These are phyloP conservation scores for Plasmodium knowlesi DNA, from an alignment of 169 alveolate genomes.

Conservation along the genomic window DNA sequence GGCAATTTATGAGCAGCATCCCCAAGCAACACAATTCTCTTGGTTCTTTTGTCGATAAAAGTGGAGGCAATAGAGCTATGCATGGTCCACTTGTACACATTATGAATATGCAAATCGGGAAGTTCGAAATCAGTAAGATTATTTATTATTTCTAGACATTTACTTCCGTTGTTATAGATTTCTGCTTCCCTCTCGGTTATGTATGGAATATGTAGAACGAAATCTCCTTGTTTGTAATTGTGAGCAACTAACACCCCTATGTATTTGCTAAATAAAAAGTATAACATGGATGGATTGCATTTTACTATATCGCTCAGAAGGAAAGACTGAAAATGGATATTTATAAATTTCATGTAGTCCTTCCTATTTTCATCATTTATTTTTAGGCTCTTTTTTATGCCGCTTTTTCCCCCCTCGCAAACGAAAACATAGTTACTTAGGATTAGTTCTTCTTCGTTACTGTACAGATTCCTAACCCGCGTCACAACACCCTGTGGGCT, in stretches of 20 bases:
- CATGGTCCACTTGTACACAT: slow-evolving; percentile 85
- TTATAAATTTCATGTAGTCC: slow-evolving; percentile 86
- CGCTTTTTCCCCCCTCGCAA: slow-evolving; percentile 82
- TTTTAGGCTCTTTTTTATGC: slow-evolving; percentile 25
- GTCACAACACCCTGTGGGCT: slow-evolving; percentile 17
- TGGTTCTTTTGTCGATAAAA: slow-evolving; percentile 77
- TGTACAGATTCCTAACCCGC: slow-evolving; percentile 15
- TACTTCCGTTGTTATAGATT: slow-evolving; percentile 11
- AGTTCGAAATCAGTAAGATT: slow-evolving; percentile 78
- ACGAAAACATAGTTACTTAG: slow-evolving; percentile 83
- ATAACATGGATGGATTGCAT: slow-evolving; percentile 88
- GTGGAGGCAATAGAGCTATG: slow-evolving; percentile 86
- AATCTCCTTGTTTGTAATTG: slow-evolving; percentile 89
- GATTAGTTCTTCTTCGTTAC: slow-evolving; percentile 78
- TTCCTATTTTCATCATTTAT: slow-evolving; percentile 74
- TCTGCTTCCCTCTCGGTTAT: slow-evolving; percentile 84
- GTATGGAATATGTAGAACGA: slow-evolving; percentile 93
- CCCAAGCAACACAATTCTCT: slow-evolving; percentile 88
- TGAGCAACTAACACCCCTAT: slow-evolving; percentile 92
- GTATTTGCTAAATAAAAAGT: slow-evolving; percentile 87
- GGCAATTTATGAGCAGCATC: slow-evolving; percentile 95
- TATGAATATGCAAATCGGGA: slow-evolving; percentile 79
- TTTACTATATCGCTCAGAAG: slow-evolving; percentile 81
- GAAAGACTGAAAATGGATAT: slow-evolving; percentile 88
- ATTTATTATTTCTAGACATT: slow-evolving; percentile 77